Evolutionary conservation across 2,329 filamentous ascomycete species (phyloP).

Genomic region (Colletotrichum sp.): DNA sequence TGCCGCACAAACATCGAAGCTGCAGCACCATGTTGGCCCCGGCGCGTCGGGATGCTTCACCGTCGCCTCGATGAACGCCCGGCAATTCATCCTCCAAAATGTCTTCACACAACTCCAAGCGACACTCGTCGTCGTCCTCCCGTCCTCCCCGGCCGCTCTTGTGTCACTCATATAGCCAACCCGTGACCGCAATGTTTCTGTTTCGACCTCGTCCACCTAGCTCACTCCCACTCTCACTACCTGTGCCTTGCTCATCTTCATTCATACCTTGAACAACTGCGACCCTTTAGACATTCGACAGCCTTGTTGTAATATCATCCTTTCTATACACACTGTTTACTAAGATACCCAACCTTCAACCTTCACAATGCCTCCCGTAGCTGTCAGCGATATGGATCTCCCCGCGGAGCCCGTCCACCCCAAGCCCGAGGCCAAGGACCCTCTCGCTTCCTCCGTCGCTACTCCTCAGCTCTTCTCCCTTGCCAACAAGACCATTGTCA

Average conservation of each 20-base stretch:
- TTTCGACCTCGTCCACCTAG: background rate
- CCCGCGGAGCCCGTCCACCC: conserved; percentile 26
- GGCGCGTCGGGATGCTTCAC: background rate
- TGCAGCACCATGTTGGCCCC: background rate
- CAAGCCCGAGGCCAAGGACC: conserved; percentile 33
- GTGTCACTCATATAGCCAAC: background rate
- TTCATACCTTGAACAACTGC: background rate
- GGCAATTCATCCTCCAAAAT: background rate
- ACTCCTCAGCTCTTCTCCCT: conserved; percentile 48
- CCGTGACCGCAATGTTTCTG: background rate
- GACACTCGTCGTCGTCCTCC: background rate
- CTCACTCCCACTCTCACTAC: background rate
- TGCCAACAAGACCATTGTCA: conserved; percentile 46
- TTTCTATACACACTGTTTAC: background rate
- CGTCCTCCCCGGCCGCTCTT: background rate
- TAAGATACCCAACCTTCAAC: background rate
- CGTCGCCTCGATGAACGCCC: background rate
- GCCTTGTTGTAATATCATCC: background rate
- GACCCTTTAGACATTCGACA: background rate
- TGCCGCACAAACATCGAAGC: conserved; percentile 3
- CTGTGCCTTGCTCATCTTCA: background rate
- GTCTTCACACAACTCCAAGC: conserved; percentile 16
- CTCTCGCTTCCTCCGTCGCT: conserved; percentile 31
- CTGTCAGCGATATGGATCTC: conserved; percentile 33
- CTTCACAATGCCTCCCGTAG: conserved; percentile 24